These are phyloP conservation scores for Allium sativum DNA, from an alignment of 106 monocot genomes.

Conservation along the genomic window DNA sequence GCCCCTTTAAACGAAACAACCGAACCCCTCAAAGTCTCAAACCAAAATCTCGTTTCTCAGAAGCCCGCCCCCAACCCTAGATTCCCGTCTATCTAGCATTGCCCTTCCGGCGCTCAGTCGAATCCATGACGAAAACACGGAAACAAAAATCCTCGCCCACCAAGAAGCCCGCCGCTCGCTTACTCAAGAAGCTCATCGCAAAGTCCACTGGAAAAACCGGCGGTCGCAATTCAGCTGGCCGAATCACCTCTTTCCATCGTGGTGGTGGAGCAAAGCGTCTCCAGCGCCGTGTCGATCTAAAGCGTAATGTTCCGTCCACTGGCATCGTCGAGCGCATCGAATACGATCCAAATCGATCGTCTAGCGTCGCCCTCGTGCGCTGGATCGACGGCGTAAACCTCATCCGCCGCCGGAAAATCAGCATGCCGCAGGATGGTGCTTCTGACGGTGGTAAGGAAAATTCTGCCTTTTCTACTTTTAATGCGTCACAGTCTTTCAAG, in stretches of 20 bases:
- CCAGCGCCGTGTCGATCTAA: slow-evolving; percentile 3
- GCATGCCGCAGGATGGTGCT: not conserved
- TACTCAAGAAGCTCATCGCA: not conserved
- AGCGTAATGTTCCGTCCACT: not conserved
- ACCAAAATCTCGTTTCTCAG: too few species aligned
- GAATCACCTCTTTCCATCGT: slow-evolving; percentile 7
- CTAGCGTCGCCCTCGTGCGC: slow-evolving; percentile 6
- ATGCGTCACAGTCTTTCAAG: not conserved
- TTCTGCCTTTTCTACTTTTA: not conserved
- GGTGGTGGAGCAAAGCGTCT: slow-evolving; percentile 8
- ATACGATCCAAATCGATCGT: slow-evolving; percentile 4
- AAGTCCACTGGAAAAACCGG: slow-evolving; percentile 3
- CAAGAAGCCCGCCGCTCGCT: not conserved
- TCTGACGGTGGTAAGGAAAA: not conserved
- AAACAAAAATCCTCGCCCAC: not conserved
- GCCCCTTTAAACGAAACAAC: too few species aligned
- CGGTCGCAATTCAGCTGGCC: not conserved
- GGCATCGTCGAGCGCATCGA: slow-evolving; percentile 5
- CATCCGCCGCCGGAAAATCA: not conserved
- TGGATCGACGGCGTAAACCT: slow-evolving; percentile 8
- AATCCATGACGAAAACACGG: not conserved
- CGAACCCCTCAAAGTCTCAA: too few species aligned
- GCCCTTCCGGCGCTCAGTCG: too few species aligned
- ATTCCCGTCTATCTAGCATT: too few species aligned
- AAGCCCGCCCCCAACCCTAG: too few species aligned